Conservation (phyloP, 345 rosid genomes). For the Ceriops decandra region DNA sequence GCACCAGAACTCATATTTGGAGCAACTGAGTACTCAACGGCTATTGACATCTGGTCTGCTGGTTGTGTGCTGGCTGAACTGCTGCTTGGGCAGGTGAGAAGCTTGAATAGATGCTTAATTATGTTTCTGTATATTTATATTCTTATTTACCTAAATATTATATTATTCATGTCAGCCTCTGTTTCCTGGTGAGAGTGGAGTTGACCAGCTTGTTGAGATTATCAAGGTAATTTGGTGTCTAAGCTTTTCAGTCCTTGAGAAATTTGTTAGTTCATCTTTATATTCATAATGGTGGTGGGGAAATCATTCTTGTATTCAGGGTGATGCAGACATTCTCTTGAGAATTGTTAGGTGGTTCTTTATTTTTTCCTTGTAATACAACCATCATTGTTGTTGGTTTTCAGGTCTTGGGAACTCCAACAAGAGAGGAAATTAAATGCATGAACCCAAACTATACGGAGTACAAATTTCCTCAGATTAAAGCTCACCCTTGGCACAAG, state of each 20-base stretch:
- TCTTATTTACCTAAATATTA: not conserved
- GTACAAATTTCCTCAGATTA: slow-evolving; percentile 93
- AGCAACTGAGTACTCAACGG: slow-evolving; percentile 89
- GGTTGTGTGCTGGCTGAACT: slow-evolving; percentile 96
- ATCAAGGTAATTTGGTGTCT: slow-evolving; percentile 61
- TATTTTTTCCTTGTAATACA: slow-evolving; percentile 7
- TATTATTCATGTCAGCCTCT: slow-evolving; percentile 58
- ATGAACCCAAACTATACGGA: slow-evolving; percentile 98
- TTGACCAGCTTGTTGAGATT: slow-evolving; percentile 96
- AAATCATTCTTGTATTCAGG: not conserved
- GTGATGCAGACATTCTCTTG: not conserved
- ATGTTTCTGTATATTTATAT: slow-evolving; percentile 6
- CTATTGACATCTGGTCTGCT: slow-evolving; percentile 97
- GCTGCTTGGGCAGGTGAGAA: slow-evolving; percentile 80
- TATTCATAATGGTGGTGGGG: not conserved
- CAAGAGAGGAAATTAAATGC: slow-evolving; percentile 97
- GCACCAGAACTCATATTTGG: slow-evolving; percentile 99
- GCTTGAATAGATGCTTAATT: slow-evolving; percentile 2
- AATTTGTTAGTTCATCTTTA: not conserved
- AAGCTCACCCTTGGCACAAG: slow-evolving; percentile 99
- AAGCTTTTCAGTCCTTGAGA: not conserved
- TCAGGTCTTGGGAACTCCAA: slow-evolving; percentile 95
- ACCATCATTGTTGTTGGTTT: slow-evolving; percentile 3
- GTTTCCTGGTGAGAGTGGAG: slow-evolving; percentile 97
- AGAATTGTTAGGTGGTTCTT: not conserved